Percentiles rank a stretch among this genome's conserved stretches.
These are phyloP conservation scores for Tolypocladium tropicale DNA, from an alignment of 2,329 filamentous ascomycete species.

Conservation along the genomic window DNA sequence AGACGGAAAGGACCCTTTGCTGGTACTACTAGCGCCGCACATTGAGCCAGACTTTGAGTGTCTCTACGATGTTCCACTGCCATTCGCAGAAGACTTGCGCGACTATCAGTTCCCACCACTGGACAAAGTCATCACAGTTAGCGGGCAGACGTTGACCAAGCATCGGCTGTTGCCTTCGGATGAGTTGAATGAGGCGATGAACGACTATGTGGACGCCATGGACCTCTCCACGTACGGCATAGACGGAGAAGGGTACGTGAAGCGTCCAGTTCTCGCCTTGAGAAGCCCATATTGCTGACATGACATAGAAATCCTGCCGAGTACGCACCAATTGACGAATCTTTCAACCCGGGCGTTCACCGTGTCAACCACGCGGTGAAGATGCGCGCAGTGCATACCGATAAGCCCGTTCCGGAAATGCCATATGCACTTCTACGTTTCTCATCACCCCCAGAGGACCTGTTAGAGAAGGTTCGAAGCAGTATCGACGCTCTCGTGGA, in stretches of 20 bases:
- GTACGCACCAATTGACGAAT: conserved; percentile 69
- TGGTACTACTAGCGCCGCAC: conserved; percentile 70
- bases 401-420: conserved; percentile 50
- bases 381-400: conserved; percentile 66
- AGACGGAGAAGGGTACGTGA: conserved; percentile 62
- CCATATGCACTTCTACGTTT: conserved; percentile 60
- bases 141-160: conserved; percentile 66
- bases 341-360: conserved; percentile 78
- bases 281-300: neutral
- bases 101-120: conserved; percentile 87
- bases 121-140: conserved; percentile 79
- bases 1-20: conserved; percentile 64
- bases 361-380: conserved; percentile 79
- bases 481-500: conserved; percentile 56
- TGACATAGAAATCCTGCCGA: conserved; percentile 40
- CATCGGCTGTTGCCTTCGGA: conserved; percentile 75
- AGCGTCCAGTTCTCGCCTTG: too few species aligned
- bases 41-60: conserved; percentile 75
- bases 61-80: conserved; percentile 79
- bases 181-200: conserved; percentile 71
- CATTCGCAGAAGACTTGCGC: conserved; percentile 86
- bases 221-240: conserved; percentile 62
- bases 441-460: conserved; percentile 57
- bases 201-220: conserved; percentile 87
- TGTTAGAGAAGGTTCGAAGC: conserved; percentile 46